Evolutionary conservation across 176 grass and related monocot genomes (phyloP).

Genomic region (Triticum aestivum): DNA sequence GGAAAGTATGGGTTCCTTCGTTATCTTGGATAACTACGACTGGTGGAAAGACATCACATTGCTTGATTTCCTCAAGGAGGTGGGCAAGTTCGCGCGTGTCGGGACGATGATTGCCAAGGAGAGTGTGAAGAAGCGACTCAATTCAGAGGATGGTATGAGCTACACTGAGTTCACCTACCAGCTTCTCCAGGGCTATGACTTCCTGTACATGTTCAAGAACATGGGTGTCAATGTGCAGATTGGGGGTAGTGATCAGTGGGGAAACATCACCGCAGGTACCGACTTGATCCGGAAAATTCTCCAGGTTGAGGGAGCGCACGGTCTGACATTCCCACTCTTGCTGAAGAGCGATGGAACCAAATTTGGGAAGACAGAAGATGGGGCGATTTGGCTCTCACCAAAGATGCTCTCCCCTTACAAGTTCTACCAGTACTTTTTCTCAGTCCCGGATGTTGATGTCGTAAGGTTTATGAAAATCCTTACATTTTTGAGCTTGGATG

Average conservation of each 20-base stretch:
- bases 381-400: conserved; percentile 77
- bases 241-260: conserved; percentile 98
- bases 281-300: conserved; percentile 92
- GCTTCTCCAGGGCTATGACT: conserved; percentile 94
- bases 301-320: conserved; percentile 82
- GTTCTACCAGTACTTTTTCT: conserved; percentile 92
- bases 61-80: conserved; percentile 87
- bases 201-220: conserved; percentile 79
- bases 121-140: conserved; percentile 86
- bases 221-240: conserved; percentile 94
- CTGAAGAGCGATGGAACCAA: conserved; percentile 87
- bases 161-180: conserved; percentile 97
- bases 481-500: conserved; percentile 76
- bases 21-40: conserved; percentile 90
- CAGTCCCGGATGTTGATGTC: conserved; percentile 71
- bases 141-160: conserved; percentile 87
- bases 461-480: conserved; percentile 80
- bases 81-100: conserved; percentile 74
- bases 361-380: conserved; percentile 90
- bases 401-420: conserved; percentile 85
- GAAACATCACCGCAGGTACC: conserved; percentile 78
- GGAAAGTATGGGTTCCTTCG: conserved; percentile 48
- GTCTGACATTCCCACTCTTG: conserved; percentile 84
- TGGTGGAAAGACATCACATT: conserved; percentile 94
- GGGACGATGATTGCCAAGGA: conserved; percentile 93